Conservation (phyloP, 148 eudicot genomes). For the Cornus suecica region DNA sequence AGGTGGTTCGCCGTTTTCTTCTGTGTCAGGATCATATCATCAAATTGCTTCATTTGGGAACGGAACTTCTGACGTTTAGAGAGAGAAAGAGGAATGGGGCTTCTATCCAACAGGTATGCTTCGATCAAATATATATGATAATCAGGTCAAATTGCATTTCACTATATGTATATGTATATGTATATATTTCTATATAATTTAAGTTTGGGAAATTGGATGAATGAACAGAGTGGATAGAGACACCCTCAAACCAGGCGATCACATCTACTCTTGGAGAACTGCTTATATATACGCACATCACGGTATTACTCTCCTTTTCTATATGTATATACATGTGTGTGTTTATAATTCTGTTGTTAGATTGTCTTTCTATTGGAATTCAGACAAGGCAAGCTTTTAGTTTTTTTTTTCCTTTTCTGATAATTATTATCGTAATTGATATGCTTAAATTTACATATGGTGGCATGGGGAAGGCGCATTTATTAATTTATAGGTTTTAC, state of each 20-base stretch:
- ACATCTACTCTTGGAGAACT: slow-evolving; percentile 78
- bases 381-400: neutral
- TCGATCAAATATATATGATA: neutral
- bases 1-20: neutral
- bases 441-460: neutral
- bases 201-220: neutral
- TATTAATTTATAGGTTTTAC: neutral
- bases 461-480: neutral
- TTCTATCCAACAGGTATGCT: slow-evolving; percentile 49
- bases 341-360: neutral
- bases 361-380: neutral
- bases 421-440: neutral
- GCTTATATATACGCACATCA: slow-evolving; percentile 82
- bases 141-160: neutral
- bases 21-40: neutral
- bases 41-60: neutral
- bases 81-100: slow-evolving; percentile 28
- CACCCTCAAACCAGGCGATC: slow-evolving; percentile 75
- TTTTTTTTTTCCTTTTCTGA: neutral
- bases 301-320: slow-evolving; percentile 33
- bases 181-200: no score
- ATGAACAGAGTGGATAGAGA: slow-evolving; percentile 43
- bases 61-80: neutral
- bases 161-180: neutral
- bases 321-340: neutral